phyloP scores from a whole-genome alignment of 1,139 yeast genomes.

The Pichia sp. region DNA sequence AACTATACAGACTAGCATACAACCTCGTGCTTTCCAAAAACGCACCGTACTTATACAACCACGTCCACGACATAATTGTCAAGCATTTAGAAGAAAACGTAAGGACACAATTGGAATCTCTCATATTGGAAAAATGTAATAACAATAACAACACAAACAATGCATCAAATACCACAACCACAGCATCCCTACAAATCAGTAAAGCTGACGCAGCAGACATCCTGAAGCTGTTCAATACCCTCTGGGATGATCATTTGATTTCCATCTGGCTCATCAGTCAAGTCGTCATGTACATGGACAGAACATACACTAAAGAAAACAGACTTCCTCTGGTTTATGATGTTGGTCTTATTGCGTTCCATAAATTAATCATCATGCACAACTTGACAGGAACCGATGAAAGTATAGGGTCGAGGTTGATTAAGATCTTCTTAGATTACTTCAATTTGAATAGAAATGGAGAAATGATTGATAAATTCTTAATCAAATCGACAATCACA shows the following conservation, averaged over 20 bases:
- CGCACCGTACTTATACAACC: constrained; percentile 68
- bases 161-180: background rate
- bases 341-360: constrained; percentile 50
- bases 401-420: constrained; percentile 51
- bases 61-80: constrained; percentile 52
- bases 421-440: constrained; percentile 52
- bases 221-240: constrained; percentile 45
- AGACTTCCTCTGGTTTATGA: constrained; percentile 70
- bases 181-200: background rate
- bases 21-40: constrained; percentile 72
- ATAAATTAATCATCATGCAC: constrained; percentile 41
- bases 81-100: constrained; percentile 43
- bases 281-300: constrained; percentile 79
- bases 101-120: constrained; percentile 10
- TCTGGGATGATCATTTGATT: constrained; percentile 76
- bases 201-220: constrained; percentile 32
- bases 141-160: constrained; percentile 5
- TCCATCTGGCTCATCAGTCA: constrained; percentile 84
- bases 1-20: constrained; percentile 79
- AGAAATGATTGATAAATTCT: constrained; percentile 55
- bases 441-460: constrained; percentile 57
- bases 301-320: constrained; percentile 79
- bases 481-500: constrained; percentile 57
- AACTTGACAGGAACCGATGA: constrained; percentile 33
- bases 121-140: constrained; percentile 9